Percentiles rank a stretch among this genome's conserved stretches.
phyloP scores from a whole-genome alignment of 2,329 filamentous ascomycete species.

The Byssochlamys sp. region DNA sequence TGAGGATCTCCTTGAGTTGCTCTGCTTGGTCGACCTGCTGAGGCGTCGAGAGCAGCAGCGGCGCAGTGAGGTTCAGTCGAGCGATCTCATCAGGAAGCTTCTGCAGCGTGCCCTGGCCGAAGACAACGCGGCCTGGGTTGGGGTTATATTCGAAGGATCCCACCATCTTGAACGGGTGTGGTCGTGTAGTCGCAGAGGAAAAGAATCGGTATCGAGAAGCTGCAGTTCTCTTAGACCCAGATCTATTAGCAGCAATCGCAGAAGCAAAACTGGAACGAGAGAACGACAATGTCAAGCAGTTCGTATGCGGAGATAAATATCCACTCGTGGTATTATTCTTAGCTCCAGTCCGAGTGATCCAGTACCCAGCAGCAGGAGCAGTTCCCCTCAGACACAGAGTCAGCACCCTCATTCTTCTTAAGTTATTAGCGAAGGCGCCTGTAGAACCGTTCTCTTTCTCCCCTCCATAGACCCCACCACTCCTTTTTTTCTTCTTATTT shows the following conservation, averaged over 20 bases:
- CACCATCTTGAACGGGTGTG: slow-evolving; percentile 26
- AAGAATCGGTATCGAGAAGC: not conserved
- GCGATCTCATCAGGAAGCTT: slow-evolving; percentile 36
- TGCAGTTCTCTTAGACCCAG: not conserved
- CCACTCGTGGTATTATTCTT: not conserved
- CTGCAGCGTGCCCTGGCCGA: slow-evolving; percentile 46
- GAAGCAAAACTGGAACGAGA: not conserved
- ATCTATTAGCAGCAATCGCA: not conserved
- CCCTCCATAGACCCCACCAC: not conserved
- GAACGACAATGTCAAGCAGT: not conserved
- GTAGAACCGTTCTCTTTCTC: not conserved
- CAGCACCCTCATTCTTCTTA: not conserved
- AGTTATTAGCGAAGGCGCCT: not conserved
- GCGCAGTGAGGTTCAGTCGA: slow-evolving; percentile 40
- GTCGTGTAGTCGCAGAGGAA: not conserved
- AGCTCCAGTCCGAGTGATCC: not conserved
- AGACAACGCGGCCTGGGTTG: slow-evolving; percentile 47
- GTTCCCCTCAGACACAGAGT: not conserved
- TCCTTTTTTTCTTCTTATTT: not conserved
- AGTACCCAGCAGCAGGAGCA: not conserved
- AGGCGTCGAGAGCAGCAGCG: slow-evolving; percentile 50
- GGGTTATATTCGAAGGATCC: slow-evolving; percentile 48
- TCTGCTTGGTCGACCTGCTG: slow-evolving; percentile 41
- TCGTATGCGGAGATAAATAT: not conserved
- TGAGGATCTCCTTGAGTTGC: slow-evolving; percentile 36